Evolutionary conservation across 2,329 filamentous ascomycete species (phyloP), one percentile per base, ranked within the genome.

Genomic region (Hymenoscyphus fructigenus): DNA sequence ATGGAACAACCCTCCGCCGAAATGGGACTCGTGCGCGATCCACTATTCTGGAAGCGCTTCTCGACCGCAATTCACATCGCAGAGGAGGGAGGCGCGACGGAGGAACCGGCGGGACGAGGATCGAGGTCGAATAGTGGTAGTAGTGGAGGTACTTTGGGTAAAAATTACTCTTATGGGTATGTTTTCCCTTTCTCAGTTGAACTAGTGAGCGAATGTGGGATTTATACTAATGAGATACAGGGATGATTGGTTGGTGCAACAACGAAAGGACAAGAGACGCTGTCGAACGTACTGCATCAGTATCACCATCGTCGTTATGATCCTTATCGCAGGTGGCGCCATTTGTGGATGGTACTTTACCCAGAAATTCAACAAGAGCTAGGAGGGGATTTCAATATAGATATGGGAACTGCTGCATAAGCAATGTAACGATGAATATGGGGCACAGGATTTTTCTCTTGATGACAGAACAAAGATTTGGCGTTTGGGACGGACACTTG

Each of bases 1-100:
- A 23, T 29, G 17, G 34, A 57, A 20, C 59, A 65, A 65, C 59
- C 61, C 44, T 62, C 66, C 1, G 62, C 64, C 5, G 66, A 69
- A 2, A 65, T 71, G 50, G 74, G 69, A 23, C 59, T 75, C 29
- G 72, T 75, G 0, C 66, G 71, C n/a, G 74, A 76, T 66, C 74
- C 75, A 0, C 59, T 68, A 47, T 76, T 76, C 61, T 76, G 74
- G 74, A 75, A 75, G 63, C 65, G 73, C 14, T 76, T 76, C 62
- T 74, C 72, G 7, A 67, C 67, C 26, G 74, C 75, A 2, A 70
- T 75, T 1, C 75, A 76, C 55, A 62, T 65, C 56, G 67, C 70
- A 9, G 72, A 75, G 56, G 70, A 68, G 3, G 63, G 57, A 2
- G 72, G 73, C 47, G 32, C 67, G n/a, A 72, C 71, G 61, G 66